Evolutionary conservation across 306 rosid species (phyloP), one percentile per base, ranked within the genome.

Genomic region (Medicago arabica): DNA sequence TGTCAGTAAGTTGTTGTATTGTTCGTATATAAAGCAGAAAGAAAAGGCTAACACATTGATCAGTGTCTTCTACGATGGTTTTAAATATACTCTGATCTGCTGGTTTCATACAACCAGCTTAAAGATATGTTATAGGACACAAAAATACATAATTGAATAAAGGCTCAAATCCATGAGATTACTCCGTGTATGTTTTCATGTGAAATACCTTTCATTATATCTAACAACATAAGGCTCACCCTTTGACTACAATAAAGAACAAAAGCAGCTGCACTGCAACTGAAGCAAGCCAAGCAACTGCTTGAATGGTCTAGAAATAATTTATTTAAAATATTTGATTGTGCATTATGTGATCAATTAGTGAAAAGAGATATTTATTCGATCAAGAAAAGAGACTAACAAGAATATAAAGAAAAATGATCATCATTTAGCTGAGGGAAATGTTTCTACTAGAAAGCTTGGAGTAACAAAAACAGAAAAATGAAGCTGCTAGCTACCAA

Each of bases 11-110:
- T 21, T 38, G 16, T 28, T 8, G 13, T 72, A 63, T 64, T 71
- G 9, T 59, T 54, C 63, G 16, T 72, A 23, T 67, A 71, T 21
- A 64, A 55, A 34, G 66, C 71, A 76, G 70, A 72, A 65, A 77
- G 51, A 77, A 71, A 82, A 71, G 54, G 65, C 70, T 15, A 69
- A 53, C 72, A 62, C 77, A 69, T 63, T 71, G 62, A 58, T 17
- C 76, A 16, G 58, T 0, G 1, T 14, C 55, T 54, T 70, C 61
- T n/a, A 41, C 69, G 34, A 46, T 28, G 46, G 68, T 63, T 75
- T 40, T 62, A 81, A 47, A 75, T 16, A 28, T 44, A 43, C 65
- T 62, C 43, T 71, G 67, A 75, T 75, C 69, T 61, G 16, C 74
- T 54, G 69, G 64, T 31, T 81, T 43, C 78, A 71, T 44, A 67